A percentile compares a stretch with the other conserved stretches of the same genome.
phyloP scores from a whole-genome alignment of 1,284 basidiomycete genomes.

The Gomphus bonarii region DNA sequence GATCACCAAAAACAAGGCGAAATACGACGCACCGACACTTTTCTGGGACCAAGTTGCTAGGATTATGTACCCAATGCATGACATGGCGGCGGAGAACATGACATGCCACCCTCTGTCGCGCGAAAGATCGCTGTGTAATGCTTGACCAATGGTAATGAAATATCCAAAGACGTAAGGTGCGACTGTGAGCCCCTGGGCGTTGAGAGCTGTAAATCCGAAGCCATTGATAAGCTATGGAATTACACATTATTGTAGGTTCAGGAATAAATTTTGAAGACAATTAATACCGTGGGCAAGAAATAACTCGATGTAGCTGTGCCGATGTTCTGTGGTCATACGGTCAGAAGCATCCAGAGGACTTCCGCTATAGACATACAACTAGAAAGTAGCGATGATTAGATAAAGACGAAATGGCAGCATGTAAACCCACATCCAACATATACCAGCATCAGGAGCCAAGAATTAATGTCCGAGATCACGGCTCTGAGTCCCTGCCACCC shows the following conservation, averaged over 20 bases:
- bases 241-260: background rate
- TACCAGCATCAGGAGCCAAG: constrained; percentile 40
- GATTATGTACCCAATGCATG: constrained; percentile 41
- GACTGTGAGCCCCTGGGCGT: constrained; percentile 45
- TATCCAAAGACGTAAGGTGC: constrained; percentile 44
- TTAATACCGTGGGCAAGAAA: constrained; percentile 38
- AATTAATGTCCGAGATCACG: constrained; percentile 34
- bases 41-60: constrained; percentile 38
- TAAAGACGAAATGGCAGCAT: background rate
- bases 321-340: constrained; percentile 30
- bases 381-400: background rate
- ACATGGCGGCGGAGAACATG: constrained; percentile 33
- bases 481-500: constrained; percentile 45
- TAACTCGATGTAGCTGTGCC: constrained; percentile 45
- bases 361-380: background rate
- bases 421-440: constrained; percentile 37
- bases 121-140: constrained; percentile 42
- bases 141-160: constrained; percentile 41
- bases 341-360: no score
- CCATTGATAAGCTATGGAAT: constrained; percentile 34
- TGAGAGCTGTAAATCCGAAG: constrained; percentile 42
- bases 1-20: constrained; percentile 44
- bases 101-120: constrained; percentile 43
- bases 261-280: constrained; percentile 11
- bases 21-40: constrained; percentile 42